These are phyloP conservation scores for Neospora caninum DNA, from an alignment of 169 alveolate species.

Conservation along the genomic window DNA sequence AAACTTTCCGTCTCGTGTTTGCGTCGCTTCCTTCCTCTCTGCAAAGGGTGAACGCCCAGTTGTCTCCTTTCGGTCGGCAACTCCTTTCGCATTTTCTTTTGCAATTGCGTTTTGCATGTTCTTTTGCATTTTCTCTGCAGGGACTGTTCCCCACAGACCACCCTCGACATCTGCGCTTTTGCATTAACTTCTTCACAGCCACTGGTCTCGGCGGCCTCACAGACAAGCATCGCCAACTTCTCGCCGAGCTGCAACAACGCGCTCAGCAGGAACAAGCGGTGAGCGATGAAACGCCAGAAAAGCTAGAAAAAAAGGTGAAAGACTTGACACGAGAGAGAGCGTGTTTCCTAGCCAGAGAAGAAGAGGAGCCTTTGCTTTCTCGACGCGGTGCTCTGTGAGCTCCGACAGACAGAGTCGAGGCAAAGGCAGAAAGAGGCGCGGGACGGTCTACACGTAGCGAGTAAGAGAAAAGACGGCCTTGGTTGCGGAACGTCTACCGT, in stretches of 20 bases:
- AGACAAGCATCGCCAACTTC: slow-evolving; percentile 89
- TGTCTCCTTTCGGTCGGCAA: neutral
- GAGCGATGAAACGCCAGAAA: neutral
- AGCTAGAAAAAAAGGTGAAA: neutral
- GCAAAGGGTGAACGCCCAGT: neutral
- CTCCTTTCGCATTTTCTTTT: neutral
- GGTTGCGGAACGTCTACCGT: no score
- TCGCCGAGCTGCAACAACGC: slow-evolving; percentile 67
- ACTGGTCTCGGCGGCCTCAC: slow-evolving; percentile 97
- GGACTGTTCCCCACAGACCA: slow-evolving; percentile 92
- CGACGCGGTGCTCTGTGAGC: no score
- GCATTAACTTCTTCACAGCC: slow-evolving; percentile 97
- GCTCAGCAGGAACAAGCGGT: slow-evolving; percentile 40
- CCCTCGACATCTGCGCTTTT: slow-evolving; percentile 94
- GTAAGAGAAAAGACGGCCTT: no score
- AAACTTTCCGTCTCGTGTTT: neutral
- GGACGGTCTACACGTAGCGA: no score
- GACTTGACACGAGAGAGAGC: neutral
- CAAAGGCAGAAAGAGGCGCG: no score
- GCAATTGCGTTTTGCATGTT: neutral
- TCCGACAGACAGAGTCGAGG: no score
- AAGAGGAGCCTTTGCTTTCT: no score
- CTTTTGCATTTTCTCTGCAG: neutral
- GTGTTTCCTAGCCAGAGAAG: no score
- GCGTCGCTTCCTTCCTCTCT: neutral